Evolutionary conservation across 441 rosid species (phyloP), one percentile per base, ranked within the genome.

Genomic region (Breynia disticha): DNA sequence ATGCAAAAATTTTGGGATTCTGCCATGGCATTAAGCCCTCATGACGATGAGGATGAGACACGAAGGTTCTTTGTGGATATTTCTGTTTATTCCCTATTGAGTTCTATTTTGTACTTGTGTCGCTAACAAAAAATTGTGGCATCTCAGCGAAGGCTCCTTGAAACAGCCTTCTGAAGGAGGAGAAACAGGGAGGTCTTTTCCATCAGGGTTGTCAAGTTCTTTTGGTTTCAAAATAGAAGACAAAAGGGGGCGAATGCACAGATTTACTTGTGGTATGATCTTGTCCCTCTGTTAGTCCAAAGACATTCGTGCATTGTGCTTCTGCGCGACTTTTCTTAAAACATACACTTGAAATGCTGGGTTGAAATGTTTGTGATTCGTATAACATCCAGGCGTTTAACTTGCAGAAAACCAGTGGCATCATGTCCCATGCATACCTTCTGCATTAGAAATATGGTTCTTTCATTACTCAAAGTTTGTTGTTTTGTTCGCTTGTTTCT

Each of bases 1-100:
- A 89, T 89, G 96, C 99, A 89, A 55, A 93, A 81, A 72, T 93
- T 93, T 76, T 93, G 99, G 97, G 99, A 93, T 77, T 89, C 99
- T 50, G 96, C 97, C 46, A 82, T 89, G 87, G 84, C 84, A 20
- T 60, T 76, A 54, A 77, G 84, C 68, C 87, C 87, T 46, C 54
- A 66, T 54, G 99, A 79, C 24, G 97, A 84, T 0, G 93, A 89
- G 7, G 99, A 93, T 16, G 99, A 93, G 37, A 57, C 79, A 0
- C 76, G 80, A 41, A 89, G 99, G 99, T 93, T 52, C 59, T 7
- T 46, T 52, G 7, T 50, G 38, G 9, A 16, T 24, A 19, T 51
- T 4, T 3, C 54, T 60, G 54, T 50, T 60, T n/a, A n/a, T 52
- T 15, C 22, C 42, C 19, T 62, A 50, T 12, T 15, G 59, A 58